A percentile compares a stretch with the other conserved stretches of the same genome.
Conservation (phyloP, 169 alveolate species). For the Neospora caninum region DNA sequence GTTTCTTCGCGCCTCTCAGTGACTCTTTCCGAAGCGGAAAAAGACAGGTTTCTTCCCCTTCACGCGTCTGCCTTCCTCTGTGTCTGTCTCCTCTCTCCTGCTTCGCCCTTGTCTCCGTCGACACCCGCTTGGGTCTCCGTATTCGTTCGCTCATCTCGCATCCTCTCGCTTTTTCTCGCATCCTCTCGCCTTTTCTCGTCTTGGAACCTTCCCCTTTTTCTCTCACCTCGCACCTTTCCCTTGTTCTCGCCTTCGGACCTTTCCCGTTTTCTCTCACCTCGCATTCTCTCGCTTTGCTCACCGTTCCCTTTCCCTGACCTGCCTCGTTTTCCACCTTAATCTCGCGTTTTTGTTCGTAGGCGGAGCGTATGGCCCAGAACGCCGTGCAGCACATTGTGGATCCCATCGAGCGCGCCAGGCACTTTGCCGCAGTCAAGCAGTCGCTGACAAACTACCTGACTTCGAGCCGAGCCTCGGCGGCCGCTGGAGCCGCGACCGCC, state of each 20-base stretch:
- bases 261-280: background rate
- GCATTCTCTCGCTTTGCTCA: background rate
- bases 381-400: slow-evolving; percentile 37
- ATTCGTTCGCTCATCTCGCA: no score
- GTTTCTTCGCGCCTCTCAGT: background rate
- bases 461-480: background rate
- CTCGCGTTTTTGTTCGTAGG: background rate
- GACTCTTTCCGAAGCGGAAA: background rate
- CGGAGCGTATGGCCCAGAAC: slow-evolving; percentile 49
- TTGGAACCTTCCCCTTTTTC: no score
- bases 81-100: background rate
- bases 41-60: background rate
- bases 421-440: slow-evolving; percentile 31
- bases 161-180: no score
- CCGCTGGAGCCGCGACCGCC: background rate
- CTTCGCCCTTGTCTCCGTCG: no score
- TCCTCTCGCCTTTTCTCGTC: background rate
- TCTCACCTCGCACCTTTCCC: no score
- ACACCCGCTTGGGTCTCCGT: no score
- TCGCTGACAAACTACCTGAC: slow-evolving; percentile 42
- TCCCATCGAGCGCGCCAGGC: slow-evolving; percentile 21
- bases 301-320: background rate
- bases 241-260: background rate
- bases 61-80: no score
- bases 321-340: background rate